These are phyloP conservation scores for Venturia nashicola DNA, from an alignment of 2,329 filamentous ascomycete species.

Conservation along the genomic window DNA sequence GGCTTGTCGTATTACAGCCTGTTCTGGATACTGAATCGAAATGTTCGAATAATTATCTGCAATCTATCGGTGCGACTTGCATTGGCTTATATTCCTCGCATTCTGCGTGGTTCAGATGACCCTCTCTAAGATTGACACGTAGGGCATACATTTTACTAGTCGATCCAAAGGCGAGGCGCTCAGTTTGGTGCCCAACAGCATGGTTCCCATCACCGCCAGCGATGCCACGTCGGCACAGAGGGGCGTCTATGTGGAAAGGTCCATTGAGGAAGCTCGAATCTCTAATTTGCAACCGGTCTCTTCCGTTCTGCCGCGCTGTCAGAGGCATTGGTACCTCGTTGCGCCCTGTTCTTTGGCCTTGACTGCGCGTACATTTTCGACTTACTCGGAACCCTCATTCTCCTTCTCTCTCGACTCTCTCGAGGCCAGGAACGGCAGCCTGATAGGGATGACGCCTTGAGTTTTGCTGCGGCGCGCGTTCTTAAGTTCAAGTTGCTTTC, in stretches of 20 bases:
- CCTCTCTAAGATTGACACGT: conserved; percentile 1
- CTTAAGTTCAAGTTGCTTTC: neutral
- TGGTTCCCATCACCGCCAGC: neutral
- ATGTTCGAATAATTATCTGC: neutral
- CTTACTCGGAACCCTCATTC: neutral
- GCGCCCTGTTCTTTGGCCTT: neutral
- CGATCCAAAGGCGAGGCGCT: neutral
- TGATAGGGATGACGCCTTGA: conserved; percentile 3
- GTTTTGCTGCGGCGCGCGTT: neutral
- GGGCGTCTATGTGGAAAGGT: neutral
- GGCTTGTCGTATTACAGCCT: too few species aligned
- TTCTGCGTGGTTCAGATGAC: neutral
- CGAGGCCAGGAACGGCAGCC: neutral
- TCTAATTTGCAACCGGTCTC: neutral
- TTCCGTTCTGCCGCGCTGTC: neutral
- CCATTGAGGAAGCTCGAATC: neutral
- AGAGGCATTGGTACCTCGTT: neutral
- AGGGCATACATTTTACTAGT: neutral
- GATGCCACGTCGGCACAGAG: conserved; percentile 1
- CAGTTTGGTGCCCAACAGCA: conserved; percentile 2
- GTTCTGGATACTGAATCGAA: neutral
- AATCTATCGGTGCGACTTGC: neutral
- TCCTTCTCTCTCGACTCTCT: neutral
- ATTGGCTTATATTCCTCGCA: neutral
- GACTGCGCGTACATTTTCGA: neutral